phyloP scores from a whole-genome alignment of 371 early-diverging fungal species.

The Blakeslea trispora region DNA sequence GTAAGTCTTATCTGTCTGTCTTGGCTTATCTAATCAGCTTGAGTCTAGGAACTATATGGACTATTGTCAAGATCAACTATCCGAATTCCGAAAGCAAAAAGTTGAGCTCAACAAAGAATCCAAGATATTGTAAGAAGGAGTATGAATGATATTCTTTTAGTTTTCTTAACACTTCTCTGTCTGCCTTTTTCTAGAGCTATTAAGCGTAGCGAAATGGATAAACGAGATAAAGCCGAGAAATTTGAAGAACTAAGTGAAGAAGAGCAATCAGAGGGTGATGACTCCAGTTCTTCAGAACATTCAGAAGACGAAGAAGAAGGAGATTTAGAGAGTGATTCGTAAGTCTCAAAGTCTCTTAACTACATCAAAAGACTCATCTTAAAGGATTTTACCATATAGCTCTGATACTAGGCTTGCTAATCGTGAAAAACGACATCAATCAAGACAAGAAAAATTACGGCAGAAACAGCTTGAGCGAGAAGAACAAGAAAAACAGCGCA shows the following conservation, averaged over 20 bases:
- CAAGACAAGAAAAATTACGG: conserved; percentile 55
- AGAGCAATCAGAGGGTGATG: conserved; percentile 21
- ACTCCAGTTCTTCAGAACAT: conserved; percentile 8
- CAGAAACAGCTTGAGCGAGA: conserved; percentile 54
- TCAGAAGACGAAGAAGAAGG: conserved; percentile 23
- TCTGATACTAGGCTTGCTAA: conserved; percentile 7
- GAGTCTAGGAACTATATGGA: conserved; percentile 62
- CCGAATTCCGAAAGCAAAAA: conserved; percentile 61
- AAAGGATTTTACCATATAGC: not conserved
- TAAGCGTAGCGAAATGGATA: conserved; percentile 34
- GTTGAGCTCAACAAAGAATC: conserved; percentile 69
- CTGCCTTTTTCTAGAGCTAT: conserved; percentile 18
- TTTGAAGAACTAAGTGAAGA: conserved; percentile 30
- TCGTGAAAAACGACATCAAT: conserved; percentile 36
- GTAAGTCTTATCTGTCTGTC: conserved; percentile 18
- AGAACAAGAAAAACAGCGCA: conserved; percentile 47
- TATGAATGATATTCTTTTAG: too few species aligned
- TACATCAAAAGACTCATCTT: not conserved
- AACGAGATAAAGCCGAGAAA: conserved; percentile 29
- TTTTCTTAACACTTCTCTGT: conserved; percentile 15
- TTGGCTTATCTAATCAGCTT: not conserved
- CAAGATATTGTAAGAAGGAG: conserved; percentile 50
- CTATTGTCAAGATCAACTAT: conserved; percentile 57
- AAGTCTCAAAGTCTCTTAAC: conserved; percentile 3
- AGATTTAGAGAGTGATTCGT: conserved; percentile 36